Evolutionary conservation across 306 rosid genomes (phyloP), one percentile per base, ranked within the genome.

Genomic region (Trifolium subterraneum): DNA sequence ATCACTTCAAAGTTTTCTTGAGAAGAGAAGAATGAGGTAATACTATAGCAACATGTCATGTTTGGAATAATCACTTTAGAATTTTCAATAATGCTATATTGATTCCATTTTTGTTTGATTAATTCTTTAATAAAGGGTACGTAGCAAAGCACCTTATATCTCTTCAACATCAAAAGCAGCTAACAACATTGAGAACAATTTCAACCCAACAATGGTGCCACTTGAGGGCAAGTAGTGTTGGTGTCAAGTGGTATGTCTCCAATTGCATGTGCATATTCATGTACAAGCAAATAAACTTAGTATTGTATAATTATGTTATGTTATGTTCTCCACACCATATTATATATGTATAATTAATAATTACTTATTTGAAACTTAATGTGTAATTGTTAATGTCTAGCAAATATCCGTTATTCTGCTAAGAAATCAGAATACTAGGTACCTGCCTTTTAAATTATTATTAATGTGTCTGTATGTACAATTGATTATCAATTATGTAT

Each of bases 1-100:
- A 9, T 90, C 96, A 47, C 93, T 90, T 69, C 93, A 88, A 77
- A 85, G 87, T 22, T 90, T 90, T 80, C 84, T 90, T 81, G 96
- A 88, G 87, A 90, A 88, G 84, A 84, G 96, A 33, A 81, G 85
- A 61, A 86, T 68, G 70, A 90, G 96, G 96, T 90, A 72, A 15
- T 68, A 38, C 5, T 29, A 29, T 4, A 38, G 41, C 45, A 44
- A 27, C n/a, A 39, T 41, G 13, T 27, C 7, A 59, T 61, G 65
- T 65, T 38, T 68, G 25, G 18, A 3, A 6, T 61, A 7, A 35
- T 29, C 58, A 42, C 51, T 78, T 73, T 56, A 39, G 61, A 59
- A 62, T 60, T 68, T 61, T 72, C 68, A 60, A 19, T 16, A 50
- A 27, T 16, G 0, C 48, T 25, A 51, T 1, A 63, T 64, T 70